phyloP scores from a whole-genome alignment of 2,329 filamentous ascomycete species.

The Endocalyx cinctus region DNA sequence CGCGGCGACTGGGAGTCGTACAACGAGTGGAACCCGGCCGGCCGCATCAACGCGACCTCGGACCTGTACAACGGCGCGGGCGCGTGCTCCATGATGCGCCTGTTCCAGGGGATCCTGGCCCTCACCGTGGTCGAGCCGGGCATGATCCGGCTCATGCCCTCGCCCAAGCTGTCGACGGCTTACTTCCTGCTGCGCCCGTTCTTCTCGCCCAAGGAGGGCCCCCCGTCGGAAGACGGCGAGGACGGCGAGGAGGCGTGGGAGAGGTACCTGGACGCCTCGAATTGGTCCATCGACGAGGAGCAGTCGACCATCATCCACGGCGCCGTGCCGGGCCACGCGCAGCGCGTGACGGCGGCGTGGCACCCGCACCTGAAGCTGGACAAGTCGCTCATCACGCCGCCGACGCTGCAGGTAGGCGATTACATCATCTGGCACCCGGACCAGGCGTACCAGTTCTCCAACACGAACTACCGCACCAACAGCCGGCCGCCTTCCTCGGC shows the following conservation, averaged over 20 bases:
- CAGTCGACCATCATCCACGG: slow-evolving; percentile 54
- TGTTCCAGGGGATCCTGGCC: slow-evolving; percentile 54
- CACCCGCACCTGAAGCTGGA: slow-evolving; percentile 52
- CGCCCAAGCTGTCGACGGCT: slow-evolving; percentile 42
- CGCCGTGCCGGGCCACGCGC: slow-evolving; percentile 53
- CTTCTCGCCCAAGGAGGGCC: slow-evolving; percentile 41
- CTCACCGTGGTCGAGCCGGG: slow-evolving; percentile 47
- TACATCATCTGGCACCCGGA: slow-evolving; percentile 58
- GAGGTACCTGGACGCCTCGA: slow-evolving; percentile 40
- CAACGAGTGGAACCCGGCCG: slow-evolving; percentile 51
- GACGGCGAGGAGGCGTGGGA: slow-evolving; percentile 36
- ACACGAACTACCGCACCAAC: slow-evolving; percentile 29
- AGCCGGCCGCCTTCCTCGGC: slow-evolving; percentile 25
- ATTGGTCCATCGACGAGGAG: slow-evolving; percentile 40
- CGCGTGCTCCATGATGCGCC: slow-evolving; percentile 53
- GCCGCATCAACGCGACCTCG: slow-evolving; percentile 47
- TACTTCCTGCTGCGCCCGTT: slow-evolving; percentile 49
- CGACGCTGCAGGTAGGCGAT: slow-evolving; percentile 50
- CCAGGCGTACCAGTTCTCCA: slow-evolving; percentile 49
- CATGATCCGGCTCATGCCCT: slow-evolving; percentile 43
- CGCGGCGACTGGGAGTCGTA: slow-evolving; percentile 51
- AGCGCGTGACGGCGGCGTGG: slow-evolving; percentile 54
- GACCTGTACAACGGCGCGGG: slow-evolving; percentile 56
- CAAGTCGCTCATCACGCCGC: slow-evolving; percentile 50
- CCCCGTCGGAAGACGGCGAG: slow-evolving; percentile 32